These are phyloP conservation scores for Camellia japonica DNA, from an alignment of 148 eudicot genomes.

Conservation along the genomic window DNA sequence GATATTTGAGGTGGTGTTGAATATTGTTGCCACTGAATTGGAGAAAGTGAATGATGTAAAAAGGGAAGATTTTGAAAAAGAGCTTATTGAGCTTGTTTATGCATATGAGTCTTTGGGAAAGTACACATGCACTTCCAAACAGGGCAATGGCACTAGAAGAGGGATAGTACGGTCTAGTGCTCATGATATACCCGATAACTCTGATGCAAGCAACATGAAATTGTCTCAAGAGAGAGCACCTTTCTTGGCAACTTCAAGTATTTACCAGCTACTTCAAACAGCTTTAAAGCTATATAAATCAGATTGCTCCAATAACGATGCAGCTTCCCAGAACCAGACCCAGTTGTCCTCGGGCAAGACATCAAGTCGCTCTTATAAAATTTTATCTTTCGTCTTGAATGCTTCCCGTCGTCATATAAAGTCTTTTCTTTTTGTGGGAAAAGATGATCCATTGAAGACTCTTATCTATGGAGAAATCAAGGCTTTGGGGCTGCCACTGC, in stretches of 20 bases:
- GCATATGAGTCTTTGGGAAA: slow-evolving; percentile 38
- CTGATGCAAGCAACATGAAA: slow-evolving; percentile 19
- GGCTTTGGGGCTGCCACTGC: slow-evolving; percentile 43
- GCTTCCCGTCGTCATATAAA: slow-evolving; percentile 39
- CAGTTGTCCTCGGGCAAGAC: slow-evolving; percentile 27
- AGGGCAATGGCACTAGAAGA: slow-evolving; percentile 24
- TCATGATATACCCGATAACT: slow-evolving; percentile 21
- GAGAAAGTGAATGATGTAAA: slow-evolving; percentile 36
- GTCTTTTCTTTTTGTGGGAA: slow-evolving; percentile 25
- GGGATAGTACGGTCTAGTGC: slow-evolving; percentile 24
- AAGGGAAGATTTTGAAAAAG: slow-evolving; percentile 38
- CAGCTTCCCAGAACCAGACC: slow-evolving; percentile 38
- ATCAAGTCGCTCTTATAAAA: slow-evolving; percentile 17
- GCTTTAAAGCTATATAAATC: slow-evolving; percentile 24
- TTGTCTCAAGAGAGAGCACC: slow-evolving; percentile 29
- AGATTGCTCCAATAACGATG: slow-evolving; percentile 19
- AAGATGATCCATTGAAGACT: slow-evolving; percentile 38
- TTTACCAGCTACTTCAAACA: slow-evolving; percentile 38
- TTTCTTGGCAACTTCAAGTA: slow-evolving; percentile 49
- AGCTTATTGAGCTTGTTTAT: slow-evolving; percentile 40
- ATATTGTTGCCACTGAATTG: slow-evolving; percentile 36
- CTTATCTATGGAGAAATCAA: slow-evolving; percentile 50
- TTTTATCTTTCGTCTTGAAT: slow-evolving; percentile 36
- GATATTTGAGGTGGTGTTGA: slow-evolving; percentile 47
- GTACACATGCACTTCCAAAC: slow-evolving; percentile 21